Base-by-base conservation (phyloP, 176 grass and related monocot species). In the Rhynchospora breviuscula region DNA sequence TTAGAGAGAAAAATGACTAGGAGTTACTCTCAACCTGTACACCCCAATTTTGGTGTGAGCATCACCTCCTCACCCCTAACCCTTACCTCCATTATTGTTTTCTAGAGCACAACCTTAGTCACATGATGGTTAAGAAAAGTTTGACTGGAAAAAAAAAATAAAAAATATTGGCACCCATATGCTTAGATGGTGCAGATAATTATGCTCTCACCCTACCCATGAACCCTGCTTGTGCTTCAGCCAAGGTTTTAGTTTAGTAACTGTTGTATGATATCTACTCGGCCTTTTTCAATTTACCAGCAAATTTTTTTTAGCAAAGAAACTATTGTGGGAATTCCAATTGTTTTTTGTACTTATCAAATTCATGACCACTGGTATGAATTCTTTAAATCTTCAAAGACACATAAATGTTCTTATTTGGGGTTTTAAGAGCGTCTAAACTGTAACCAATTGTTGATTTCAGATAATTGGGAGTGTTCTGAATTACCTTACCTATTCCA, bases 201-300 rank as follows among this genome's bases (percentile, higher is more conserved):
- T 45, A 46, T 63, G 47, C 25, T 46, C 58, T 15, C 46, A 63
- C 19, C 59, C 15, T 5, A 48, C 59, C 10, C 18, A 62, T 78
- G 56, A 51, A 63, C 33, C 56, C 19, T 82, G 33, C 61, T 67
- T 67, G 60, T 18, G 18, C 11, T 77, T 56, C 72, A 78, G 13
- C 57, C 54, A 31, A 15, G 21, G 52, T 80, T 62, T 54, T 54
- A 80, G 9, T 80, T 65, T 67, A 66, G 45, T 82, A 52, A 67
- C 29, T 11, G 62, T 53, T 8, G 25, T 47, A 26, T 67, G 13
- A 23, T 23, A 77, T 12, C 73, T 11, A 12, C 48, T 10, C 3
- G 26, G 23, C 51, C 52, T 75, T 75, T 52, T 56, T 10, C n/a
- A 73, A 56, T 78, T 29, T 15, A 67, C 59, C 35, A 45, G 52